These are phyloP conservation scores for Pugionium dolabratum DNA, from an alignment of 345 rosid genomes.

Conservation along the genomic window DNA sequence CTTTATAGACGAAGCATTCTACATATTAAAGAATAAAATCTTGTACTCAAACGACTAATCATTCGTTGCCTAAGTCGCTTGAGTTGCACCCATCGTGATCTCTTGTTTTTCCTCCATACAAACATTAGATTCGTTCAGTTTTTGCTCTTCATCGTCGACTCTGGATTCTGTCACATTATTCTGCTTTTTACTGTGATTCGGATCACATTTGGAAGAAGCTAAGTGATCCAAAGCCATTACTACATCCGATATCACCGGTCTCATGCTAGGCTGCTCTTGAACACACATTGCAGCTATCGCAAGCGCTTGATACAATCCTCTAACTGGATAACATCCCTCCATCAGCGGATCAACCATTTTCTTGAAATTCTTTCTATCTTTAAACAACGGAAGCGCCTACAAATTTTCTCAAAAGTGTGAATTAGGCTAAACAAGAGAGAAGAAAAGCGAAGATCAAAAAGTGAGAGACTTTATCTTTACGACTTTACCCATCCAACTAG, in stretches of 20 bases:
- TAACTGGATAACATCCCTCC: slow-evolving; percentile 60
- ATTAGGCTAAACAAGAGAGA: not conserved
- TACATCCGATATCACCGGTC: slow-evolving; percentile 72
- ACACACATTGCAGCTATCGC: slow-evolving; percentile 94
- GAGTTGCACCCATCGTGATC: slow-evolving; percentile 25
- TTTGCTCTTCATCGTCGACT: slow-evolving; percentile 8
- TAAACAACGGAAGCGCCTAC: slow-evolving; percentile 83
- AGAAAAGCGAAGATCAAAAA: not conserved
- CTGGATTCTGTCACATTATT: not conserved
- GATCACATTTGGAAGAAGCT: slow-evolving; percentile 56
- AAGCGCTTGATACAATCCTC: slow-evolving; percentile 76
- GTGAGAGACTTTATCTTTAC: not conserved
- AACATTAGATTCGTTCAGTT: slow-evolving; percentile 6
- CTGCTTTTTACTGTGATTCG: slow-evolving; percentile 22
- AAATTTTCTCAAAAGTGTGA: slow-evolving; percentile 16
- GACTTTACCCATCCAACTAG: slow-evolving; percentile 79
- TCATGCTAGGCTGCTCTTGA: slow-evolving; percentile 74
- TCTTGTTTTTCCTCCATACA: slow-evolving; percentile 24
- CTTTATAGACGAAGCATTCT: slow-evolving; percentile 19
- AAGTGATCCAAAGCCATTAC: slow-evolving; percentile 75
- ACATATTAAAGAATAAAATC: not conserved
- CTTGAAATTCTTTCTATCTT: slow-evolving; percentile 63
- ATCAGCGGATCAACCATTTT: slow-evolving; percentile 74
- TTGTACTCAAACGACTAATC: no score
- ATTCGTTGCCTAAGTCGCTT: not conserved